Percentiles rank a stretch among this genome's conserved stretches.
phyloP scores from a whole-genome alignment of 2,329 filamentous ascomycete species.

The Xylaria arbuscula region DNA sequence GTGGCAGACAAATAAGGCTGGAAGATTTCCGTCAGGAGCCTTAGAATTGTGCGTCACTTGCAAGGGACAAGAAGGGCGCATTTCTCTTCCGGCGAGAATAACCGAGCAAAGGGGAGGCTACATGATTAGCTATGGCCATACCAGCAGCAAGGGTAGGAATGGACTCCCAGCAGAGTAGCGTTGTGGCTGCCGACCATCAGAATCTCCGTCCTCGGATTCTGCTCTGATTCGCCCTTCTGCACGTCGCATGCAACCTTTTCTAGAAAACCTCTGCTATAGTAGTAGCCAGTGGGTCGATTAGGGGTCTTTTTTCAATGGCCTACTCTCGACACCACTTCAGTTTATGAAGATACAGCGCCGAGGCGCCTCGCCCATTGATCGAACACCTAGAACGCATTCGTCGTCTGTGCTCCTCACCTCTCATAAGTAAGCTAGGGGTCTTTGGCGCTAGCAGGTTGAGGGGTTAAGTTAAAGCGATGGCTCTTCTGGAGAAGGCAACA shows the following conservation, averaged over 20 bases:
- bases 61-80: not conserved
- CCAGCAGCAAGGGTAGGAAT: slow-evolving; percentile 14
- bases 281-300: slow-evolving; percentile 24
- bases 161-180: slow-evolving; percentile 3
- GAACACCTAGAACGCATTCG: slow-evolving; percentile 20
- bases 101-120: not conserved
- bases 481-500: not conserved
- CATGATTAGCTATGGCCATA: slow-evolving; percentile 1
- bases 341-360: slow-evolving; percentile 10
- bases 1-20: slow-evolving; percentile 16
- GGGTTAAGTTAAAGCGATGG: not conserved
- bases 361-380: slow-evolving; percentile 23
- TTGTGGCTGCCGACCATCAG: slow-evolving; percentile 22
- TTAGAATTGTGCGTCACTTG: slow-evolving; percentile 14
- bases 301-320: slow-evolving; percentile 18
- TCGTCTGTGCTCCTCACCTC: slow-evolving; percentile 16
- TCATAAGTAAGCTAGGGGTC: slow-evolving; percentile 1
- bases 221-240: slow-evolving; percentile 31
- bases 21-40: slow-evolving; percentile 6
- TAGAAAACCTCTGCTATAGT: slow-evolving; percentile 33
- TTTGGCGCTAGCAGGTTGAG: slow-evolving; percentile 5
- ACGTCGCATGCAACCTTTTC: slow-evolving; percentile 33
- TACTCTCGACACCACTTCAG: slow-evolving; percentile 25
- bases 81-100: slow-evolving; percentile 4
- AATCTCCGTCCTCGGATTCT: slow-evolving; percentile 13